These are phyloP conservation scores for Oryza coarctata DNA, from an alignment of 176 grass and related monocot species.

Conservation along the genomic window DNA sequence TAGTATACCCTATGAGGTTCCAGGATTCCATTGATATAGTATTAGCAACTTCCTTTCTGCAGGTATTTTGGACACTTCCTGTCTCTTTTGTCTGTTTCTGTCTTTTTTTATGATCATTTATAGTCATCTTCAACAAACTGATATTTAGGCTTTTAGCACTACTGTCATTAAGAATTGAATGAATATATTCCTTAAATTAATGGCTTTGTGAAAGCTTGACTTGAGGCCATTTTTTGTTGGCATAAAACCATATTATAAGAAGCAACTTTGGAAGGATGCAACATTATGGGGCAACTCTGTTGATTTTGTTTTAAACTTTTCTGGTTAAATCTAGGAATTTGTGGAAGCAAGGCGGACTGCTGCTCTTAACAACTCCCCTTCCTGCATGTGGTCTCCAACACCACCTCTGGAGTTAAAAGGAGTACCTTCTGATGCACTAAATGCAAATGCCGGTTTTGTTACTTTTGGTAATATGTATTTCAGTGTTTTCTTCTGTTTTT, in stretches of 20 bases:
- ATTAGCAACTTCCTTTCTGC: constrained; percentile 91
- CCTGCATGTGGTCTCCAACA: constrained; percentile 85
- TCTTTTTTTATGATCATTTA: constrained; percentile 22
- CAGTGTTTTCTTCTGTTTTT: not conserved
- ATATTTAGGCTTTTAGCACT: constrained; percentile 10
- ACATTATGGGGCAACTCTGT: constrained; percentile 1
- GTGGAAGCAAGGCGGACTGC: constrained; percentile 90
- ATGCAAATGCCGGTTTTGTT: constrained; percentile 98
- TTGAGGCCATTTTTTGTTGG: not conserved
- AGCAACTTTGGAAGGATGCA: not conserved
- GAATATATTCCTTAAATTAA: constrained; percentile 6
- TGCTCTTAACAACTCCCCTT: constrained; percentile 83
- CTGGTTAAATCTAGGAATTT: constrained; percentile 72
- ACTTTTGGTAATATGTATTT: constrained; percentile 81
- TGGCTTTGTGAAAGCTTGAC: not conserved
- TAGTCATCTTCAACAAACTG: not conserved
- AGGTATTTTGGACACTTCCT: constrained; percentile 55
- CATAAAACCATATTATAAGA: constrained; percentile 8
- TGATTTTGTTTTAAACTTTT: not conserved
- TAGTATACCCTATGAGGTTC: constrained; percentile 97
- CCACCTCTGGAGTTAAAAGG: constrained; percentile 91
- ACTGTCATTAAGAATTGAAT: not conserved
- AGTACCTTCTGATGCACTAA: constrained; percentile 66
- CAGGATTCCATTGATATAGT: constrained; percentile 96
- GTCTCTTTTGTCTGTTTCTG: constrained; percentile 1